Percentiles rank a stretch among this genome's conserved stretches.
phyloP scores from a whole-genome alignment of 139 green algal genomes.

The Desmodesmus armatus region DNA sequence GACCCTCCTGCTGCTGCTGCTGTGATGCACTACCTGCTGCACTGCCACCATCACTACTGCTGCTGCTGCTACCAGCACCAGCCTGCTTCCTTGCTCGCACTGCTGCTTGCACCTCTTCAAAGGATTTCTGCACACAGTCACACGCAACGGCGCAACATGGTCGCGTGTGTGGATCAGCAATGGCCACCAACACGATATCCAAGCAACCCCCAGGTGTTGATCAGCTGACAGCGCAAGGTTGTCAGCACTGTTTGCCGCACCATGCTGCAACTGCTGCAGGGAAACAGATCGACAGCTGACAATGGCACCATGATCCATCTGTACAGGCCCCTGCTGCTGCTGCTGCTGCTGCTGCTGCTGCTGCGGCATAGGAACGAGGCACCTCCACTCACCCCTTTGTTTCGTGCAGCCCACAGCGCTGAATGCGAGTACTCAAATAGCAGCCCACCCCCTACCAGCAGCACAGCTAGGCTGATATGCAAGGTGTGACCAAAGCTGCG shows the following conservation, averaged over 20 bases:
- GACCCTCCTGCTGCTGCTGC: background rate
- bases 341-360: background rate
- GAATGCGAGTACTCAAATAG: conserved; percentile 30
- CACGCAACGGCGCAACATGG: background rate
- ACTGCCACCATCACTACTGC: background rate
- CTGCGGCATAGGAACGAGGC: background rate
- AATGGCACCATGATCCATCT: background rate
- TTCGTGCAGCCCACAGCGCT: conserved; percentile 9
- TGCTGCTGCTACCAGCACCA: background rate
- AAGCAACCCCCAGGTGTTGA: background rate
- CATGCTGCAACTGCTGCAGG: background rate
- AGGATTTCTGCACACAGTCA: conserved; percentile 26
- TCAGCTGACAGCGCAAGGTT: background rate
- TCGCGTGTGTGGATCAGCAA: no score
- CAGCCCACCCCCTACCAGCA: conserved; percentile 32
- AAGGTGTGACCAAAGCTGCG: conserved; percentile 31
- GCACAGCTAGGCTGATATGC: conserved; percentile 17
- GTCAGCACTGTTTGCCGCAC: no score
- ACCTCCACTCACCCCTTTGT: conserved; percentile 20
- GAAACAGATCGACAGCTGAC: background rate
- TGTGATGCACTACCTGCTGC: background rate
- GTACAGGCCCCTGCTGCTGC: background rate
- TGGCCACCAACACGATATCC: background rate
- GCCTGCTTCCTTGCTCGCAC: background rate
- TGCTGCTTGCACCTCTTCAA: conserved; percentile 39